Evolutionary conservation across 75 land plant genomes (phyloP).

Genomic region (Pinus tabuliformis): DNA sequence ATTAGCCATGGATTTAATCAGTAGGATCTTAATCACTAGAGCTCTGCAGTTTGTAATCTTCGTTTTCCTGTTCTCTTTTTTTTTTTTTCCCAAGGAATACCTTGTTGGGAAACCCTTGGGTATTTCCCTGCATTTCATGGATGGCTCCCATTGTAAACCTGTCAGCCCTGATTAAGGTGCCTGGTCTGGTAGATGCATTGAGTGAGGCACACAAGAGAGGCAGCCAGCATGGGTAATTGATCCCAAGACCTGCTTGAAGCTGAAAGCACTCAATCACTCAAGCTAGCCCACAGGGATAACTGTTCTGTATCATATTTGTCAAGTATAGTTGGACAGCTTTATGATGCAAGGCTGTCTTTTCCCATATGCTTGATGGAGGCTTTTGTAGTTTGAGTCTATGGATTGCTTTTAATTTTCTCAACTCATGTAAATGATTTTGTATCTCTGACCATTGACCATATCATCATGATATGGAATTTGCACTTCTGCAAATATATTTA

Average conservation of each 20-base stretch:
- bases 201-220: too few species aligned
- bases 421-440: neutral
- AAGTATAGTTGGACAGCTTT: neutral
- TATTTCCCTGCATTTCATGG: too few species aligned
- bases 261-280: too few species aligned
- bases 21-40: neutral
- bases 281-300: too few species aligned
- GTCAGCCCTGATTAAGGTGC: too few species aligned
- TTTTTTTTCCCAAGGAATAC: too few species aligned
- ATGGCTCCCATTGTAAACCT: too few species aligned
- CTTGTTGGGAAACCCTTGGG: too few species aligned
- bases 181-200: too few species aligned
- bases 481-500: neutral
- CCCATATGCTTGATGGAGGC: neutral
- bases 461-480: neutral
- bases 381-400: neutral
- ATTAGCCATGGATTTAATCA: neutral
- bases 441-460: constrained; percentile 2
- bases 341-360: neutral
- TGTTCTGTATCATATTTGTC: neutral
- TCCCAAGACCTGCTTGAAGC: too few species aligned
- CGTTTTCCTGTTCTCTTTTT: neutral
- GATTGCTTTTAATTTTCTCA: neutral
- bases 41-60: neutral
- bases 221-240: too few species aligned